Evolutionary conservation across 202 grass and related monocot genomes (phyloP), one percentile per base, ranked within the genome.

Genomic region (Saccharum hybrid): DNA sequence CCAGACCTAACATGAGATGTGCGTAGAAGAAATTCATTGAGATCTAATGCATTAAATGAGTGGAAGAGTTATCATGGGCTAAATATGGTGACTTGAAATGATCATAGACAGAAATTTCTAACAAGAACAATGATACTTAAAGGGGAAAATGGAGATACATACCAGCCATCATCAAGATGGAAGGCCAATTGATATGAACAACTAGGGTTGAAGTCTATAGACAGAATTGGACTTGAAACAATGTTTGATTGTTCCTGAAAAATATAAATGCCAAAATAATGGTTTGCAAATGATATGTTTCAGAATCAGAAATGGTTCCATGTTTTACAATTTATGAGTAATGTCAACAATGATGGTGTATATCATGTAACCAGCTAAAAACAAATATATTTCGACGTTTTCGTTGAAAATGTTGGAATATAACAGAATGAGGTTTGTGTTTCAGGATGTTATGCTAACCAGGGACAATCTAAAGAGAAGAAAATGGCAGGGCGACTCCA

Each of bases 161-260:
- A 94, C 92, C 95, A 94, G 66, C 92, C 95, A 94, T 97, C 88
- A 60, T 93, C 95, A 80, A 98, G 92, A 90, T 98, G 92, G 77
- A 98, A 98, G 34, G 90, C 88, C 74, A 98, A 87, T 81, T 98
- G 92, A 86, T 91, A 65, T 64, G 90, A 87, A 66, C 90, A 95
- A 76, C 76, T 90, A 73, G 95, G 92, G 49, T 95, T 79, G 78
- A 95, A 93, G n/a, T 82, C 28, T 80, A 98, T 91, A 0, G 87
- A 93, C 48, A 90, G 85, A 83, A 98, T 88, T 87, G 88, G 87
- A 43, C 69, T 88, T 78, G 92, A 85, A 38, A 93, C 85, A 84
- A 98, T 98, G 85, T 94, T 93, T 45, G 95, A 75, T 93, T 98
- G 95, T 78, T 92, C 92, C 95, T 94, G 89, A 28, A 86, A 90